Evolutionary conservation across 2,329 filamentous ascomycete genomes (phyloP), one percentile per base, ranked within the genome.

Genomic region (Clonostachys rhizophaga): DNA sequence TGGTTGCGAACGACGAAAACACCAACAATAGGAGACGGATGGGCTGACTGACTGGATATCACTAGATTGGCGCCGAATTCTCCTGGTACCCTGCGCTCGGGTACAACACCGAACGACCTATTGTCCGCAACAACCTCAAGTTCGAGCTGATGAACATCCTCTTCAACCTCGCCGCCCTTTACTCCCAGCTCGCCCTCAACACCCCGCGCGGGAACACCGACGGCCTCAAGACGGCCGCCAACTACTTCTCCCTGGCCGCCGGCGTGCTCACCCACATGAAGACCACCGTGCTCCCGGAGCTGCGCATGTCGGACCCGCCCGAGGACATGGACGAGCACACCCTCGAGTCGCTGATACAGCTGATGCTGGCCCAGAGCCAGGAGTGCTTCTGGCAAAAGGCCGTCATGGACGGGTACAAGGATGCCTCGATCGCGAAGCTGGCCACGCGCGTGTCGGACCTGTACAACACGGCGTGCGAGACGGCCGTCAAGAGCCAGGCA

Each of bases 371-470:
- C 1, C 91, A 99, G 63, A 91, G 87, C 30, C 94, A 99, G 62
- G 94, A 99, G 69, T 97, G 91, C 63, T 97, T 94, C 67, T 99
- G 94, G 94, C 87, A 94, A 56, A 97, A 96, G 64, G 92, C 94
- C 1, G 91, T 95, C 49, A 91, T 95, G 72, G 92, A 96, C 62
- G 84, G 86, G 20, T 83, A 96, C 69, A 96, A 95, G 64, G 94
- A 99, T 62, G 87, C 84, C 2, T 89, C 87, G 1, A 95, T 99
- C 51, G 89, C 94, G 3, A 94, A 95, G 63, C 75, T 99, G 16
- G 91, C 94, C 5, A 90, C 90, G 0, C 69, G 90, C 51, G 91
- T 97, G 5, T 95, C 89, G 3, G 94, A 99, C 60, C 79, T 95
- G 40, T 99, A 97, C 67, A 87, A 84, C 46, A 74, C 85, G 46